Percentiles rank a stretch among this genome's conserved stretches.
phyloP scores from a whole-genome alignment of 495 filamentous ascomycete species.

The Penicillium roqueforti region DNA sequence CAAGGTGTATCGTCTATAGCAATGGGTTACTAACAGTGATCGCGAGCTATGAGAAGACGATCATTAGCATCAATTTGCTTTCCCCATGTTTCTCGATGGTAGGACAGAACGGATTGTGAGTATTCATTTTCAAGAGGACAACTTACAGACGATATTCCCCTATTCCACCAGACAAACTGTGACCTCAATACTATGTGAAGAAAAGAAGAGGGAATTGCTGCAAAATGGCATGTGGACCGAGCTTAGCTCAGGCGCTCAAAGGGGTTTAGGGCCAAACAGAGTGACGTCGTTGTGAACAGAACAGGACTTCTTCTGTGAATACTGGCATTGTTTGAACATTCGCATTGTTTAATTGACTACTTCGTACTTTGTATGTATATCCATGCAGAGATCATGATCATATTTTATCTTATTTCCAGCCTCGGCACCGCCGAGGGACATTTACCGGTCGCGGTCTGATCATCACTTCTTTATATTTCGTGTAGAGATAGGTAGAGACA shows the following conservation, averaged over 20 bases:
- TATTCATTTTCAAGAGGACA: neutral
- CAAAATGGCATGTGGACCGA: slow-evolving; percentile 26
- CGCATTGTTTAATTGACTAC: too few relatives aligned
- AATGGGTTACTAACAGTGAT: slow-evolving; percentile 6
- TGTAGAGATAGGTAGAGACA: neutral
- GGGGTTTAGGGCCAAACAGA: slow-evolving; percentile 24
- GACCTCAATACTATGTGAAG: slow-evolving; percentile 6
- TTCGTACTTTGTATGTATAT: neutral
- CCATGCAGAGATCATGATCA: neutral
- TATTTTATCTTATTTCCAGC: too few relatives aligned
- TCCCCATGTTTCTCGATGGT: neutral
- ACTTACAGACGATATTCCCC: slow-evolving; percentile 1
- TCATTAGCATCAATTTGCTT: slow-evolving; percentile 14
- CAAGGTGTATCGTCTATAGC: slow-evolving; percentile 1
- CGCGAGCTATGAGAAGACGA: slow-evolving; percentile 12
- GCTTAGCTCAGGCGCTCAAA: slow-evolving; percentile 19
- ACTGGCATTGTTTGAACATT: neutral
- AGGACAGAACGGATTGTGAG: too few relatives aligned
- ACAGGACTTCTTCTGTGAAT: neutral
- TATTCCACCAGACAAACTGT: neutral
- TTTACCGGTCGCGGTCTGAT: neutral
- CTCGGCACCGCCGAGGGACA: neutral
- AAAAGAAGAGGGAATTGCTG: slow-evolving; percentile 10
- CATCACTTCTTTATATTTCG: neutral
- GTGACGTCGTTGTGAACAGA: slow-evolving; percentile 25